Evolutionary conservation across 1,139 yeast species (phyloP), one percentile per base, ranked within the genome.

Genomic region (Lodderomyces margitis): DNA sequence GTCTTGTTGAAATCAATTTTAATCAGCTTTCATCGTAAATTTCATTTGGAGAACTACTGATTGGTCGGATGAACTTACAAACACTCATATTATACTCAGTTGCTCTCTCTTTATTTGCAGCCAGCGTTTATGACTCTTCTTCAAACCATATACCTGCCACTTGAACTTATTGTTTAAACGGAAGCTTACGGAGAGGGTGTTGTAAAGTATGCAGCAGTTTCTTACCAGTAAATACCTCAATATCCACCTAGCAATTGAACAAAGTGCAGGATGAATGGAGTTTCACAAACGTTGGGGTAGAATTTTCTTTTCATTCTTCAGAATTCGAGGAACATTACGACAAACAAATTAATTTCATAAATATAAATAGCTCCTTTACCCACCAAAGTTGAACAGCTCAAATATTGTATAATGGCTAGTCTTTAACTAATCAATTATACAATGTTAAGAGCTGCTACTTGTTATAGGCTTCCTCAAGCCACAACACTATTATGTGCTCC

Each of bases 401-500:
- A n/a, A n/a, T n/a, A n/a, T n/a, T n/a, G n/a, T 14, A 12, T 27
- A 15, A 27, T 27, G 30, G 9, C 4, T 16, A 12, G 32, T 28
- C 19, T 9, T 4, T 15, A 14, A 15, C 10, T 5, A 28, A 28
- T n/a, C 19, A 14, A 28, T 7, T n/a, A 10, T 28, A 28, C 19
- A 28, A 28, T 28, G 32, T 28, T 28, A 19, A 28, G 10, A 28
- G 19, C 32, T 28, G 32, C 19, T 28, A 28, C 32, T 14, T 7
- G 19, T 28, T 15, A 28, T 28, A 28, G 32, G 16, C 32, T 28
- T 28, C 32, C 32, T 5, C 32, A 28, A 34, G 19, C 17, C 36
- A 21, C 28, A 3, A 21, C 36, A 12, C 36, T 9, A 6, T 34
- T 28, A 28, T 28, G 20, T 21, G 28, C n/a, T 20, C 12, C 27